Conservation (phyloP, 164 flowering plant genomes). For the Tinospora cordifolia region DNA sequence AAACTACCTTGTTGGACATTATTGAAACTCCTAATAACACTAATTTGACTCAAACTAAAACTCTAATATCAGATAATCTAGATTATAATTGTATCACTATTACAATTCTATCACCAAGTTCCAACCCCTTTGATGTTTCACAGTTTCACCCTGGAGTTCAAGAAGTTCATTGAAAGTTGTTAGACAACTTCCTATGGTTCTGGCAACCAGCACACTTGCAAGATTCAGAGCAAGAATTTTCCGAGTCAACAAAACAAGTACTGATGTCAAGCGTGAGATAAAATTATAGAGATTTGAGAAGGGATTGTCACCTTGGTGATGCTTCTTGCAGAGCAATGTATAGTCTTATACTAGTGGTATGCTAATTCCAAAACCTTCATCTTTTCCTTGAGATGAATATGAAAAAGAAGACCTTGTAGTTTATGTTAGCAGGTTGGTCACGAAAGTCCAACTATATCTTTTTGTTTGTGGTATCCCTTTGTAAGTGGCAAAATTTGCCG, state of each 20-base stretch:
- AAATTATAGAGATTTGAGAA: background rate
- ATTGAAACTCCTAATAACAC: too few relatives aligned
- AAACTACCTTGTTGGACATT: too few relatives aligned
- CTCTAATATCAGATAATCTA: too few relatives aligned
- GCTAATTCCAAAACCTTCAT: background rate
- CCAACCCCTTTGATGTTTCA: background rate
- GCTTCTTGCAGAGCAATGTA: constrained; percentile 8
- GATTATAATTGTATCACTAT: too few relatives aligned
- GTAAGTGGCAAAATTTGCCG: background rate
- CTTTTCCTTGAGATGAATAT: background rate
- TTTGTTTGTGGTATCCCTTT: background rate
- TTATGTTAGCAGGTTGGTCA: constrained; percentile 5
- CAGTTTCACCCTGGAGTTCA: constrained; percentile 4
- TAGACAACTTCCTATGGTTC: background rate
- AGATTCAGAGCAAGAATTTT: background rate
- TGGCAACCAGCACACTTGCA: background rate
- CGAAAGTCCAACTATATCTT: background rate
- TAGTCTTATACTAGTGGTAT: background rate
- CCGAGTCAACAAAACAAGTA: background rate
- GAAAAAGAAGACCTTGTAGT: constrained; percentile 1
- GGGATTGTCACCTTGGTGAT: background rate
- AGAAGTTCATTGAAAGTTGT: background rate
- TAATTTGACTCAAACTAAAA: too few relatives aligned
- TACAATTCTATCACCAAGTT: too few relatives aligned
- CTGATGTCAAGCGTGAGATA: background rate